Evolutionary conservation across 2,329 filamentous ascomycete species (phyloP), one percentile per base, ranked within the genome.

Genomic region (Didymella keratinophila): DNA sequence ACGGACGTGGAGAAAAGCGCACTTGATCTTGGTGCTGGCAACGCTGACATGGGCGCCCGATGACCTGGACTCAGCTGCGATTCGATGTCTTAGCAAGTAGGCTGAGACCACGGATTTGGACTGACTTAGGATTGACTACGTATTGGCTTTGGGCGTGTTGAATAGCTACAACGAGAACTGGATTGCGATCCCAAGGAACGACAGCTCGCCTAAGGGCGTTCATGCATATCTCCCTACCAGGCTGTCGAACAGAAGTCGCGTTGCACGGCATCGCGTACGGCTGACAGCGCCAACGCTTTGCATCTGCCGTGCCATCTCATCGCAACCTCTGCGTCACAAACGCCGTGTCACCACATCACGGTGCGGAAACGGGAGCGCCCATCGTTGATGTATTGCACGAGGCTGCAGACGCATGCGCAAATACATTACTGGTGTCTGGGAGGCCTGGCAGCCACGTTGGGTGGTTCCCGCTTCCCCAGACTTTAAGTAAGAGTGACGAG

Each of bases 191-290:
- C 9, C 21, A 53, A 21, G 37, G 57, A 53, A 51, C 57, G 62
- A 68, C 59, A 65, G 49, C 56, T 62, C 66, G 53, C 56, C 30
- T 57, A 18, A 52, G 55, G 55, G 48, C 44, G 49, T 58, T 52
- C 30, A 46, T 58, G 48, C 55, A 47, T 52, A 21, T n/a, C 28
- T 11, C 20, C 20, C 6, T 27, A 32, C 23, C 53, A 32, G 42
- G 16, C 16, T 16, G 37, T 20, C n/a, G 9, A 20, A 20, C 9
- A 20, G 8, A 34, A 46, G 53, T 48, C 39, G 47, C 27, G 25
- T 47, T 10, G 30, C 56, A 58, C 56, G 39, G 12, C 49, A 30
- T 30, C 39, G 32, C 44, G 18, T 43, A 43, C 25, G 21, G 55
- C 55, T 58, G 49, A 50, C 55, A 58, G 34, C 51, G 30, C 47